phyloP scores from a whole-genome alignment of 2,329 filamentous ascomycete genomes.

The Diaporthe citri region DNA sequence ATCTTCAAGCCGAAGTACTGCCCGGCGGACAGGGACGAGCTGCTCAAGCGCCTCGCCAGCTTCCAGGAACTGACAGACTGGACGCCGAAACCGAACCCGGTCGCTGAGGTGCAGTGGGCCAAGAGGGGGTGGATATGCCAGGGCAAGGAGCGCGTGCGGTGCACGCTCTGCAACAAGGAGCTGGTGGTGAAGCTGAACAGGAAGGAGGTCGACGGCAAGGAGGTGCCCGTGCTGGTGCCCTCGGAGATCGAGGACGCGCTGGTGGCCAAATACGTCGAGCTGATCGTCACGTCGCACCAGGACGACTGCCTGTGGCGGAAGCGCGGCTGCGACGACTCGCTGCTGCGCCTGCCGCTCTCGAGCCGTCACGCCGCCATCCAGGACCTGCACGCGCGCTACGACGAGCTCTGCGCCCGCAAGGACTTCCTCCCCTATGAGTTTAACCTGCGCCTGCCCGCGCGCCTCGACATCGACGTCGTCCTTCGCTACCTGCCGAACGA shows the following conservation, averaged over 20 bases:
- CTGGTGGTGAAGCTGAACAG: slow-evolving; percentile 83
- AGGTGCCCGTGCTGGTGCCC: slow-evolving; percentile 65
- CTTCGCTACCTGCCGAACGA: slow-evolving; percentile 63
- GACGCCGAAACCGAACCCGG: slow-evolving; percentile 88
- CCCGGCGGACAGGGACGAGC: slow-evolving; percentile 85
- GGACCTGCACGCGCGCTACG: slow-evolving; percentile 73
- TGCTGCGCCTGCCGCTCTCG: slow-evolving; percentile 73
- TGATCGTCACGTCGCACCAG: slow-evolving; percentile 81
- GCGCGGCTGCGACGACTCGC: slow-evolving; percentile 82
- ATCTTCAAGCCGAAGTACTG: slow-evolving; percentile 76
- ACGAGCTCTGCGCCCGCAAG: slow-evolving; percentile 67
- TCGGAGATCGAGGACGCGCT: slow-evolving; percentile 78
- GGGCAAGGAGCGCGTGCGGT: slow-evolving; percentile 85
- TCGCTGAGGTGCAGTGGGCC: slow-evolving; percentile 94
- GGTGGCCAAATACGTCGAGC: slow-evolving; percentile 79
- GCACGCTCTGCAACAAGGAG: slow-evolving; percentile 86
- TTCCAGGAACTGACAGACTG: slow-evolving; percentile 93
- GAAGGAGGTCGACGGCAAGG: slow-evolving; percentile 68
- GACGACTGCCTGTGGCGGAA: slow-evolving; percentile 89
- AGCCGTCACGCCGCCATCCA: slow-evolving; percentile 71
- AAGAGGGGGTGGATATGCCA: slow-evolving; percentile 92
- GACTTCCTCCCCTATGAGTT: slow-evolving; percentile 72
- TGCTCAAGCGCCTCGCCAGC: slow-evolving; percentile 84
- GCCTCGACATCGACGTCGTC: slow-evolving; percentile 63
- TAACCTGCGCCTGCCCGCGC: slow-evolving; percentile 69